These are phyloP conservation scores for Ulvella scutata DNA, from an alignment of 139 green algal species.

Conservation along the genomic window DNA sequence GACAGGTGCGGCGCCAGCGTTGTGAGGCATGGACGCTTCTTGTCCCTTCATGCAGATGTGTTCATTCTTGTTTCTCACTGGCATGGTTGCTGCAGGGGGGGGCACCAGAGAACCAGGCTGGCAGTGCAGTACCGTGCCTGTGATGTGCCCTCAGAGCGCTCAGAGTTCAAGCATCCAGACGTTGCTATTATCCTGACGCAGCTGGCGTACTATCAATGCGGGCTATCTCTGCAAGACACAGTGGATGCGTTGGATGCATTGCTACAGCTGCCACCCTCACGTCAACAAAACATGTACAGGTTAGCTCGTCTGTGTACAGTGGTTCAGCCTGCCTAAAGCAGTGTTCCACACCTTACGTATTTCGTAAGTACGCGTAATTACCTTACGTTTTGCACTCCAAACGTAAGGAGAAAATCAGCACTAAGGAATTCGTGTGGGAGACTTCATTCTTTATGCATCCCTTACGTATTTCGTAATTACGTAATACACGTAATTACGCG, in stretches of 20 bases:
- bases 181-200: conserved; percentile 24
- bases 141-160: conserved; percentile 22
- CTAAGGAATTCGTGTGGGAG: too few relatives aligned
- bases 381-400: too few relatives aligned
- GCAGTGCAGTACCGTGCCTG: conserved; percentile 28
- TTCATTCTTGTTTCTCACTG: neutral
- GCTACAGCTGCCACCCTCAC: neutral
- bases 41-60: neutral
- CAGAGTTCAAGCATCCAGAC: conserved; percentile 37
- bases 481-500: too few relatives aligned
- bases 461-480: too few relatives aligned
- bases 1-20: neutral
- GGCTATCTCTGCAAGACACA: conserved; percentile 9
- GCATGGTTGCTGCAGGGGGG: neutral
- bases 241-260: neutral
- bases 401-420: too few relatives aligned
- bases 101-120: conserved; percentile 14
- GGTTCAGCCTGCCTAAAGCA: too few relatives aligned
- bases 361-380: too few relatives aligned
- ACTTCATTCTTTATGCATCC: too few relatives aligned
- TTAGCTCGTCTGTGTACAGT: too few relatives aligned
- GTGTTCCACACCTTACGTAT: too few relatives aligned
- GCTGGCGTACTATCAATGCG: conserved; percentile 30
- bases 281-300: neutral
- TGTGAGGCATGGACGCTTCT: neutral